These are phyloP conservation scores for Arthrobotrys pseudoclavata DNA, from an alignment of 2,329 filamentous ascomycete species.

Conservation along the genomic window DNA sequence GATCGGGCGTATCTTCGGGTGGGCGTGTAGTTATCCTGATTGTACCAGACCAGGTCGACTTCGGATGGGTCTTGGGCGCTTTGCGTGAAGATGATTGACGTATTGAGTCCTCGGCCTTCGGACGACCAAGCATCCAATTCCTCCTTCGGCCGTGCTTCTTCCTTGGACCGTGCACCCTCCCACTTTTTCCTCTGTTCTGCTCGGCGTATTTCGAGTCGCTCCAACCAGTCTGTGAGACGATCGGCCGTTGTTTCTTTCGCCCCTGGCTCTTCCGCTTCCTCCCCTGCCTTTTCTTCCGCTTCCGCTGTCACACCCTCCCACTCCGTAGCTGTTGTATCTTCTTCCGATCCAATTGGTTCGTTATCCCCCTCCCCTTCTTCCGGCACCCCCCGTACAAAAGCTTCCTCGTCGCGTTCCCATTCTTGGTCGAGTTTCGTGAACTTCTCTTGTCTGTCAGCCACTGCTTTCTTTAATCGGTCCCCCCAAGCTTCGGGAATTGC, in stretches of 20 bases:
- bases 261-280: neutral
- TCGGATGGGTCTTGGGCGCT: neutral
- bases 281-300: neutral
- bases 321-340: neutral
- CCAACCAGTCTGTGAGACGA: neutral
- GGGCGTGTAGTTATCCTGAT: conserved; percentile 2
- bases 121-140: neutral
- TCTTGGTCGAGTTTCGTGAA: too few species aligned
- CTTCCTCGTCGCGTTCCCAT: neutral
- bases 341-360: neutral
- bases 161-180: neutral
- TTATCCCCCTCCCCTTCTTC: neutral
- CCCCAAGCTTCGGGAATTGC: too few species aligned
- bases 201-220: conserved; percentile 1
- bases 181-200: neutral
- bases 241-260: neutral
- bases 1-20: neutral
- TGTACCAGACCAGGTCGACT: conserved; percentile 15
- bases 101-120: conserved; percentile 12
- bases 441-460: neutral
- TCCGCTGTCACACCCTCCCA: neutral
- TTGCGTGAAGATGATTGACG: conserved; percentile 35
- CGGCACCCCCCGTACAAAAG: neutral
- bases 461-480: neutral
- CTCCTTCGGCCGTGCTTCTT: neutral